Evolutionary conservation across 768 basidiomycete species (phyloP).

Genomic region (Collybiopsis luxurians): DNA sequence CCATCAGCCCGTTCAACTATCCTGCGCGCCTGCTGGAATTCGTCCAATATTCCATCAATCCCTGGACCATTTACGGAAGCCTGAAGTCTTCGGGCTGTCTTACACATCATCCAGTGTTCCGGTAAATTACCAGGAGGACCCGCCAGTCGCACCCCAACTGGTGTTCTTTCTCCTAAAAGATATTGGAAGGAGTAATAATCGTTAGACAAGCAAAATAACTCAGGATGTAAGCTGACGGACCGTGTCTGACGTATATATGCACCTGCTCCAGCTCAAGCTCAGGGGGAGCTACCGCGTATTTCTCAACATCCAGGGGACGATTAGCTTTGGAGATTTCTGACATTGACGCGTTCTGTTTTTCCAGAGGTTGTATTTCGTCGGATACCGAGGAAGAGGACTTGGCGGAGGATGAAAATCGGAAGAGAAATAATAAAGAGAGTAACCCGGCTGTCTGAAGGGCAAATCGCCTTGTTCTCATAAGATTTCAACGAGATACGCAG

Average conservation of each 20-base stretch:
- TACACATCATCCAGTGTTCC: conserved; percentile 68
- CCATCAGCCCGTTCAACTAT: conserved; percentile 61
- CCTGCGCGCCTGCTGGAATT: conserved; percentile 36
- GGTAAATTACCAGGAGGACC: conserved; percentile 64
- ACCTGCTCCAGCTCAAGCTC: conserved; percentile 65
- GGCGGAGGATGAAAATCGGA: conserved; percentile 6
- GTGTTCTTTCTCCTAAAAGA: conserved; percentile 67
- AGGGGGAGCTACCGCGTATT: conserved; percentile 56
- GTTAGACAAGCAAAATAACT: background rate
- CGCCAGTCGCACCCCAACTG: conserved; percentile 65
- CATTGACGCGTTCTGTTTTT: conserved; percentile 33
- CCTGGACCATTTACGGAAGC: conserved; percentile 33
- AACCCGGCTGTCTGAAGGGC: too few species aligned
- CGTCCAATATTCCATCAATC: conserved; percentile 21
- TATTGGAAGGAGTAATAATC: background rate
- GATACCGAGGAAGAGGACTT: conserved; percentile 11
- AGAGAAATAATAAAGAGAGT: too few species aligned
- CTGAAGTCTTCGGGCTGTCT: conserved; percentile 47
- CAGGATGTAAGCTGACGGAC: conserved; percentile 40
- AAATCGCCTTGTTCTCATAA: too few species aligned
- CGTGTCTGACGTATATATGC: conserved; percentile 73
- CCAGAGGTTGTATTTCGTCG: conserved; percentile 29
- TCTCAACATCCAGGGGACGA: conserved; percentile 53
- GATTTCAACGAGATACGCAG: too few species aligned
- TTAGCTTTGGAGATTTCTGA: conserved; percentile 35